Evolutionary conservation across 768 basidiomycete species (phyloP).

Genomic region (Termitomyces sp.): DNA sequence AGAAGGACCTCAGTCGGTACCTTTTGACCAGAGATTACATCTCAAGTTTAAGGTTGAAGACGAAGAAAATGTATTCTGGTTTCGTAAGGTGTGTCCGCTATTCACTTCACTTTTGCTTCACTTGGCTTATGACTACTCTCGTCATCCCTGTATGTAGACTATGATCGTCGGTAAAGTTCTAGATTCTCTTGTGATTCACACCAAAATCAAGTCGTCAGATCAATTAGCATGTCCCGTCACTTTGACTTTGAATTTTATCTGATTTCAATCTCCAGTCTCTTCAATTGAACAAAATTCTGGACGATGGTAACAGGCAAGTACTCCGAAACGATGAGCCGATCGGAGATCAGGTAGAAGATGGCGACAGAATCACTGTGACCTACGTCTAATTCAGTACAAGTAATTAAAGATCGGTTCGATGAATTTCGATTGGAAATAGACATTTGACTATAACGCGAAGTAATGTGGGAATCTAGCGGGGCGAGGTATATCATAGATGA

Average conservation of each 20-base stretch:
- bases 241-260: neutral
- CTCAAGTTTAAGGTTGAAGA: slow-evolving; percentile 40
- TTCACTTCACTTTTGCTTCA: neutral
- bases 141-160: slow-evolving; percentile 35
- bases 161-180: slow-evolving; percentile 59
- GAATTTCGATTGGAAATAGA: neutral
- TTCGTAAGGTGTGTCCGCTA: slow-evolving; percentile 55
- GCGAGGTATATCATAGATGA: slow-evolving; percentile 47
- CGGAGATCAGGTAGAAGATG: slow-evolving; percentile 54
- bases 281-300: slow-evolving; percentile 32
- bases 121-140: neutral
- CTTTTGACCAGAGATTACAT: slow-evolving; percentile 59
- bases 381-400: slow-evolving; percentile 3
- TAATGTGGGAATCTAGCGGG: slow-evolving; percentile 41
- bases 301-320: slow-evolving; percentile 24
- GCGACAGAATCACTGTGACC: slow-evolving; percentile 30
- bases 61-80: slow-evolving; percentile 60
- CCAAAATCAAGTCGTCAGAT: slow-evolving; percentile 30
- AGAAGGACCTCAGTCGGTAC: slow-evolving; percentile 44
- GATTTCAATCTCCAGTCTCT: slow-evolving; percentile 35
- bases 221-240: slow-evolving; percentile 26
- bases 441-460: slow-evolving; percentile 25
- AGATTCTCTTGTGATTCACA: slow-evolving; percentile 48
- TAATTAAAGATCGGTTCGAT: neutral
- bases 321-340: slow-evolving; percentile 52